A percentile compares a stretch with the other conserved stretches of the same genome.
phyloP scores from a whole-genome alignment of 1,139 yeast genomes.

The Pichia sp. region DNA sequence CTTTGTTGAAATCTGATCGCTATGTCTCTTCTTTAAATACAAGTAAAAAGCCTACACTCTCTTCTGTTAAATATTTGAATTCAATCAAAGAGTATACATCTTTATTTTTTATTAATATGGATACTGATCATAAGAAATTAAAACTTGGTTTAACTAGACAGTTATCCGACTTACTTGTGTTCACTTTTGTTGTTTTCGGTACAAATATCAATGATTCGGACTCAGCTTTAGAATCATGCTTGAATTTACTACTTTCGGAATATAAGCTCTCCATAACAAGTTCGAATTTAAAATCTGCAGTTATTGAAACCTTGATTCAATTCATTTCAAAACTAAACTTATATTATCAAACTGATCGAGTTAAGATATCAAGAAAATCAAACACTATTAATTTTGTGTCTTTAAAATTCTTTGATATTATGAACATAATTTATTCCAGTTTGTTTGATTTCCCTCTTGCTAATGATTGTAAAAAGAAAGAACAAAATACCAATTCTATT shows the following conservation, averaged over 20 bases:
- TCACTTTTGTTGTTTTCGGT: conserved; percentile 28
- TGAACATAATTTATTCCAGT: conserved; percentile 21
- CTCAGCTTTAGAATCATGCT: conserved; percentile 21
- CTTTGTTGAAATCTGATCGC: conserved; percentile 29
- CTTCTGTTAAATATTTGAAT: conserved; percentile 20
- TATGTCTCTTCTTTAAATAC: conserved; percentile 21
- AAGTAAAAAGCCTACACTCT: conserved; percentile 18
- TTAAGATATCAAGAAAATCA: conserved; percentile 16
- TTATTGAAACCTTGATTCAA: conserved; percentile 28
- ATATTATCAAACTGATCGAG: conserved; percentile 26
- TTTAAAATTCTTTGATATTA: conserved; percentile 24
- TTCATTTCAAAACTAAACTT: conserved; percentile 27
- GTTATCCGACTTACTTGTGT: conserved; percentile 28
- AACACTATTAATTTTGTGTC: conserved; percentile 28
- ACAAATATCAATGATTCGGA: conserved; percentile 22
- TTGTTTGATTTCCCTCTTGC: conserved; percentile 21
- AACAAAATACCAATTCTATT: conserved; percentile 13
- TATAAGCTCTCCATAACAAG: conserved; percentile 19
- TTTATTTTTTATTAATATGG: conserved; percentile 21
- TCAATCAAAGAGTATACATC: conserved; percentile 18
- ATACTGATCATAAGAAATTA: conserved; percentile 26
- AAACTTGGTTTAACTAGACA: conserved; percentile 28
- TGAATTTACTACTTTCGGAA: conserved; percentile 21
- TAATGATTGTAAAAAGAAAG: conserved; percentile 9
- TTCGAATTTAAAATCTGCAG: conserved; percentile 21